Evolutionary conservation across 83 land plant species (phyloP).

Genomic region (Picea abies): DNA sequence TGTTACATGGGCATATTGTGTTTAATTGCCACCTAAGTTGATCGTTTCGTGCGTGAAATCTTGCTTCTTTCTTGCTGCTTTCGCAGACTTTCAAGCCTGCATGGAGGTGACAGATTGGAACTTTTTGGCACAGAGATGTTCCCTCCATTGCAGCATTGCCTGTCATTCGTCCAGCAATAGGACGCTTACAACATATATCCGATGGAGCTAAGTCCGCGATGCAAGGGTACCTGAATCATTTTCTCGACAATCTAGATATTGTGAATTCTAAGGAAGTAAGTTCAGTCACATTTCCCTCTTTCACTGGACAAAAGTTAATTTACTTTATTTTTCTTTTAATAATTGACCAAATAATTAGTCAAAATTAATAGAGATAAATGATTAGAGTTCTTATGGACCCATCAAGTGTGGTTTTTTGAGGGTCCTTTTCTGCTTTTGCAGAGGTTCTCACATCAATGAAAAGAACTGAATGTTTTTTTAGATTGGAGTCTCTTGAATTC

Average conservation of each 20-base stretch:
- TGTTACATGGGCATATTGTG: constrained; percentile 14
- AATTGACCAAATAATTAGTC: not conserved
- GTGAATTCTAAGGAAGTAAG: constrained; percentile 86
- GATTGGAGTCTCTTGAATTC: too few relatives aligned
- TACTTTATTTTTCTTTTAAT: not conserved
- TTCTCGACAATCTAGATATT: constrained; percentile 84
- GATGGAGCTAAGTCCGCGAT: constrained; percentile 76
- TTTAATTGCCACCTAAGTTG: constrained; percentile 16
- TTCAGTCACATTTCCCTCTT: not conserved
- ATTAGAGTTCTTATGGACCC: too few relatives aligned
- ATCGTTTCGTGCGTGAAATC: constrained; percentile 1
- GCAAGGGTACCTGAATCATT: constrained; percentile 92
- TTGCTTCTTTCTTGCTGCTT: constrained; percentile 5
- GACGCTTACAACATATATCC: constrained; percentile 77
- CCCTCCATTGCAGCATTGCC: constrained; percentile 95
- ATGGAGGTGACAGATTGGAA: constrained; percentile 19
- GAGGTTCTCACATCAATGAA: too few relatives aligned
- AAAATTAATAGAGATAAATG: too few relatives aligned
- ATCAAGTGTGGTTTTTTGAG: too few relatives aligned
- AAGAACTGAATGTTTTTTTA: too few relatives aligned
- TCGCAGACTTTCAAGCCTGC: constrained; percentile 3
- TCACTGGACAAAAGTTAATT: not conserved
- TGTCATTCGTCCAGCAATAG: constrained; percentile 83
- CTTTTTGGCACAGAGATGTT: constrained; percentile 68
- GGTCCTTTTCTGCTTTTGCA: too few relatives aligned